phyloP scores from a whole-genome alignment of 345 rosid species.

The Durio zibethinus region DNA sequence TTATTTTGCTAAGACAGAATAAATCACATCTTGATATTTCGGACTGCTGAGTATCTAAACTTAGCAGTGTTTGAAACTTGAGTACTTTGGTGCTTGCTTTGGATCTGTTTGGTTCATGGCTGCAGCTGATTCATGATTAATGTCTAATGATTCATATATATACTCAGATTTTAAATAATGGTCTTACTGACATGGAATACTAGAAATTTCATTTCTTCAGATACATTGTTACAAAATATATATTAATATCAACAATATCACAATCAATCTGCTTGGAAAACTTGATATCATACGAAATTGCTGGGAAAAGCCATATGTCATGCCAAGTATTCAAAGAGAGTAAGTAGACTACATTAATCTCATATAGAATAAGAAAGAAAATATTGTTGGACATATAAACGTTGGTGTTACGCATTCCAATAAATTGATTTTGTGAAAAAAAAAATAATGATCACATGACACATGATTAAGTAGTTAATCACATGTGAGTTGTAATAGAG shows the following conservation, averaged over 20 bases:
- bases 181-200: conserved; percentile 11
- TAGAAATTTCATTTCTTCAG: background rate
- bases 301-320: conserved; percentile 7
- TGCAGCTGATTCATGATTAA: background rate
- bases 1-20: background rate
- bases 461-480: conserved; percentile 29
- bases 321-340: too few relatives aligned
- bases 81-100: background rate
- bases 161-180: background rate
- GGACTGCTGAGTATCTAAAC: background rate
- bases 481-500: conserved; percentile 37
- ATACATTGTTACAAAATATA: too few relatives aligned
- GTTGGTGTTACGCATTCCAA: too few relatives aligned
- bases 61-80: conserved; percentile 1
- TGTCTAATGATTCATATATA: background rate
- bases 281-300: conserved; percentile 11
- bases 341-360: too few relatives aligned
- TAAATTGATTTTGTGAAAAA: too few relatives aligned
- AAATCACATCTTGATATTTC: background rate
- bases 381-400: too few relatives aligned
- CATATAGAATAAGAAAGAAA: too few relatives aligned
- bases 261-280: background rate
- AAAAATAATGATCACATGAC: too few relatives aligned
- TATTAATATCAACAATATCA: background rate
- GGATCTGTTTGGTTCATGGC: background rate